Conservation (phyloP, 2,329 filamentous ascomycete genomes). For the Arthrobotrys sphaeroides region DNA sequence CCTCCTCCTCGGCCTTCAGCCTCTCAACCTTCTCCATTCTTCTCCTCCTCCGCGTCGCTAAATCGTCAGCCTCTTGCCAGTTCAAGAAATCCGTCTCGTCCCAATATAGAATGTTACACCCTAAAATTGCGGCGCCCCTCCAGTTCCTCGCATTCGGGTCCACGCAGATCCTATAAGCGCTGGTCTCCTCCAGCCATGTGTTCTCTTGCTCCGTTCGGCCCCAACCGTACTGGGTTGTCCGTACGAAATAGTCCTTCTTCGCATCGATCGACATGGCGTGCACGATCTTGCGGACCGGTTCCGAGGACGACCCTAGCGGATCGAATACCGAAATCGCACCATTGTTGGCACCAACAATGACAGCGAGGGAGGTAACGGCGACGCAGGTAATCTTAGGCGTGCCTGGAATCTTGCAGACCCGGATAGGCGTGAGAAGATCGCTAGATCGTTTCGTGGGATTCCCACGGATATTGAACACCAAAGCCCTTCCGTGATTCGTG, state of each 20-base stretch:
- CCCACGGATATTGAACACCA: conserved; percentile 46
- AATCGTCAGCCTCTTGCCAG: conserved; percentile 48
- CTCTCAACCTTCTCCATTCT: conserved; percentile 49
- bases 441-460: conserved; percentile 42
- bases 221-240: conserved; percentile 43
- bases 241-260: conserved; percentile 49
- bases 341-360: conserved; percentile 41
- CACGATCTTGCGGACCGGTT: conserved; percentile 46
- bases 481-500: conserved; percentile 42
- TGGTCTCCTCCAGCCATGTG: conserved; percentile 48
- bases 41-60: conserved; percentile 33
- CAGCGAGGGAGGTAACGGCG: conserved; percentile 35
- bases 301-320: conserved; percentile 39
- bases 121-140: conserved; percentile 46
- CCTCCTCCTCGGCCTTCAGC: conserved; percentile 45
- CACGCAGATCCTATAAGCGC: conserved; percentile 40
- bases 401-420: conserved; percentile 49
- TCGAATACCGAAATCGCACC: conserved; percentile 50
- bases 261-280: conserved; percentile 52
- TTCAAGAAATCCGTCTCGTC: conserved; percentile 51
- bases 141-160: conserved; percentile 47
- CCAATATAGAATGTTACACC: conserved; percentile 50
- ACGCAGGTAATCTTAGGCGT: conserved; percentile 47
- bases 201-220: conserved; percentile 46
- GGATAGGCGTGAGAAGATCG: conserved; percentile 39